Conservation (phyloP, 2,329 filamentous ascomycete genomes). For the Macrophomina phaseolina region DNA sequence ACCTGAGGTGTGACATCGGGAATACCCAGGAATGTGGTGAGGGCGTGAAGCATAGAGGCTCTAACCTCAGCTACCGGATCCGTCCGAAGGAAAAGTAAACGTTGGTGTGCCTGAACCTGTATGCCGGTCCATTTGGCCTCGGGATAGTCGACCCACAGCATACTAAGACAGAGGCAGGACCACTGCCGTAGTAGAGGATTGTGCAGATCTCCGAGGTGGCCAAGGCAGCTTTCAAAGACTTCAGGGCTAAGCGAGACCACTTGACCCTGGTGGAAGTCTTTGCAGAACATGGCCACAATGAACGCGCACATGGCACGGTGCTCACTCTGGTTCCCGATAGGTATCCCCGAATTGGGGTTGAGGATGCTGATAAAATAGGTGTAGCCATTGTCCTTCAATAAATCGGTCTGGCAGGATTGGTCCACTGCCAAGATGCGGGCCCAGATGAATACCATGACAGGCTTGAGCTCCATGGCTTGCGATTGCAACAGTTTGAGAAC, state of each 20-base stretch:
- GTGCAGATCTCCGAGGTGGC: conserved; percentile 81
- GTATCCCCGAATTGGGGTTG: conserved; percentile 79
- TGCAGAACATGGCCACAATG: conserved; percentile 96
- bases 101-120: conserved; percentile 79
- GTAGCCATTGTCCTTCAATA: conserved; percentile 96
- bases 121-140: conserved; percentile 98
- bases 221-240: conserved; percentile 85
- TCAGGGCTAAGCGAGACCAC: conserved; percentile 89
- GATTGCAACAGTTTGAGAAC: conserved; percentile 97
- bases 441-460: conserved; percentile 99
- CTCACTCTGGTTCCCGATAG: conserved; percentile 79
- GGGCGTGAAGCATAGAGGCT: conserved; percentile 88
- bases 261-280: conserved; percentile 89
- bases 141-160: conserved; percentile 88
- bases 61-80: conserved; percentile 92
- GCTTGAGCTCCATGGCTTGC: conserved; percentile 90
- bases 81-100: conserved; percentile 78
- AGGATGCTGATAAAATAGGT: conserved; percentile 95
- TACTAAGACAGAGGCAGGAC: conserved; percentile 93
- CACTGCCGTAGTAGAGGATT: conserved; percentile 91
- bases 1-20: conserved; percentile 91
- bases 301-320: conserved; percentile 99
- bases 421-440: conserved; percentile 94
- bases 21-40: conserved; percentile 93
- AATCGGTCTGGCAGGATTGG: conserved; percentile 87